Percentiles rank a stretch among this genome's conserved stretches.
Conservation (phyloP, 257 asterid species). For the Parsonsia alboflavescens region DNA sequence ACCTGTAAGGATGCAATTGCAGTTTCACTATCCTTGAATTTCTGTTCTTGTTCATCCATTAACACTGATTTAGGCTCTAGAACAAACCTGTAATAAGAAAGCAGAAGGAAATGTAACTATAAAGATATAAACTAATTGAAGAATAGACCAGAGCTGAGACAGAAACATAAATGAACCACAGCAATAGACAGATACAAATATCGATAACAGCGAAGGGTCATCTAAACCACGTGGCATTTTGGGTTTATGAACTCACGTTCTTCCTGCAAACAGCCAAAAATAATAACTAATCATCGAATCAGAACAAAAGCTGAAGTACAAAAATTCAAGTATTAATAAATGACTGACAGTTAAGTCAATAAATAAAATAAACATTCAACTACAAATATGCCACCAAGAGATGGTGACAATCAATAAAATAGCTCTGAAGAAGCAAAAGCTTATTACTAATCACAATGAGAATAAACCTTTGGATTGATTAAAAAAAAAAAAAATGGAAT, state of each 20-base stretch:
- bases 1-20: slow-evolving; percentile 80
- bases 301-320: background rate
- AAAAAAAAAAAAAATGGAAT: background rate
- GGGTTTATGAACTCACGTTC: slow-evolving; percentile 35
- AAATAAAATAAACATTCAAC: background rate
- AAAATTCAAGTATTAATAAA: background rate
- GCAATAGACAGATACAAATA: background rate
- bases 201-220: background rate
- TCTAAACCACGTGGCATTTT: background rate
- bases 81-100: slow-evolving; percentile 54
- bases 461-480: background rate
- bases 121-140: slow-evolving; percentile 5
- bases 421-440: background rate
- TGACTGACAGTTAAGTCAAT: too few relatives aligned
- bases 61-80: slow-evolving; percentile 77
- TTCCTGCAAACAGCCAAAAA: slow-evolving; percentile 27
- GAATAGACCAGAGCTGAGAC: background rate
- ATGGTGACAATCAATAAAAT: background rate
- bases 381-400: background rate
- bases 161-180: background rate
- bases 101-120: slow-evolving; percentile 6
- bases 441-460: background rate
- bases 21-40: slow-evolving; percentile 75
- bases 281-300: background rate
- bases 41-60: slow-evolving; percentile 77